phyloP scores from a whole-genome alignment of 352 stramenopile genomes.

The Phytophthora syringae region DNA sequence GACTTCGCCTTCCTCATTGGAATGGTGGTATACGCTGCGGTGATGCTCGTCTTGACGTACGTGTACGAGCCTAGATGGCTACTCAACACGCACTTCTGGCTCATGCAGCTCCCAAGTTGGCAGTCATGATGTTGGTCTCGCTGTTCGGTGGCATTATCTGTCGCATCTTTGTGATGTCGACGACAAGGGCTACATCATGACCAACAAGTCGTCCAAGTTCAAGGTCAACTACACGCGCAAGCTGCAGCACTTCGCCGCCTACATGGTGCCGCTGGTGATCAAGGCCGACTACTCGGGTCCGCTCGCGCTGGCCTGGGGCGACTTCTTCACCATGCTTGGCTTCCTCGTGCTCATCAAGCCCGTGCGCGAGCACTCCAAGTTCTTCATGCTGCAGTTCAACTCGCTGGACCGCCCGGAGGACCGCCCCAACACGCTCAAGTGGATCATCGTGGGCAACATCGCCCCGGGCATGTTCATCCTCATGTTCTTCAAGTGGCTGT shows the following conservation, averaged over 20 bases:
- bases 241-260: slow-evolving; percentile 84
- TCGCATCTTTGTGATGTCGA: slow-evolving; percentile 82
- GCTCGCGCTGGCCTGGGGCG: slow-evolving; percentile 78
- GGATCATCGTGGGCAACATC: slow-evolving; percentile 82
- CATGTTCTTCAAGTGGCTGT: slow-evolving; percentile 89
- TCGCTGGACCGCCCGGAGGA: slow-evolving; percentile 86
- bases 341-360: slow-evolving; percentile 89
- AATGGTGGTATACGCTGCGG: slow-evolving; percentile 55
- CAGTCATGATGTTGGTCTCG: slow-evolving; percentile 78
- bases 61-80: slow-evolving; percentile 66
- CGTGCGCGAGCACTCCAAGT: slow-evolving; percentile 75
- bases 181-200: slow-evolving; percentile 87
- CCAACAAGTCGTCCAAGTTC: slow-evolving; percentile 83
- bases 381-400: slow-evolving; percentile 92
- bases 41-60: slow-evolving; percentile 66
- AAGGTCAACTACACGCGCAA: slow-evolving; percentile 92
- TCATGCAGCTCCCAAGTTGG: slow-evolving; percentile 73
- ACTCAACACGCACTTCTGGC: slow-evolving; percentile 60
- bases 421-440: slow-evolving; percentile 86
- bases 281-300: slow-evolving; percentile 66
- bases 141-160: slow-evolving; percentile 77
- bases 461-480: slow-evolving; percentile 75
- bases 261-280: slow-evolving; percentile 83
- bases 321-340: slow-evolving; percentile 82
- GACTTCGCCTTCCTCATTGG: slow-evolving; percentile 67